phyloP scores from a whole-genome alignment of 2,329 filamentous ascomycete species.

The Saccharata proteae region DNA sequence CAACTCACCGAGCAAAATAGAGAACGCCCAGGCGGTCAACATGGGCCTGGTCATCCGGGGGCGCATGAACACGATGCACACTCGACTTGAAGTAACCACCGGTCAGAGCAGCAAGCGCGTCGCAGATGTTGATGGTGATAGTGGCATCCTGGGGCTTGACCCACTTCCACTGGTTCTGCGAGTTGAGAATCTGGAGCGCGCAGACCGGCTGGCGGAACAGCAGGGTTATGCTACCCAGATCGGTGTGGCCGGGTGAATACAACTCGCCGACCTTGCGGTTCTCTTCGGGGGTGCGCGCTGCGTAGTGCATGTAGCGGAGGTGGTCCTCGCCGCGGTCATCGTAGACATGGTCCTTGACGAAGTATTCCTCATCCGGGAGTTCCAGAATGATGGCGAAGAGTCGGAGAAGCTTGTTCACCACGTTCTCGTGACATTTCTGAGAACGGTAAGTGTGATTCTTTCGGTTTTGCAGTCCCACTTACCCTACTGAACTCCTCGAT shows the following conservation, averaged over 20 bases:
- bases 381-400: conserved; percentile 51
- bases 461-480: neutral
- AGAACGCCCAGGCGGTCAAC: conserved; percentile 38
- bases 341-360: conserved; percentile 46
- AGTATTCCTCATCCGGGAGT: conserved; percentile 45
- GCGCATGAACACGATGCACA: conserved; percentile 38
- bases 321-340: conserved; percentile 47
- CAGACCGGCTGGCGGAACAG: conserved; percentile 48
- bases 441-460: neutral
- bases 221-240: conserved; percentile 44
- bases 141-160: conserved; percentile 27
- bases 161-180: conserved; percentile 29
- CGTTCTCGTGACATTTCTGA: conserved; percentile 37
- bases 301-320: conserved; percentile 51
- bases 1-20: conserved; percentile 38
- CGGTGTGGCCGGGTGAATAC: conserved; percentile 42
- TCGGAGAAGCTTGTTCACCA: conserved; percentile 45
- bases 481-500: conserved; percentile 40
- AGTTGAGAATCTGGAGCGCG: conserved; percentile 39
- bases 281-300: conserved; percentile 36
- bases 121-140: conserved; percentile 30
- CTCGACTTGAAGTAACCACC: conserved; percentile 36
- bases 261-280: conserved; percentile 33
- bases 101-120: conserved; percentile 27
- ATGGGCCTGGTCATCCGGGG: conserved; percentile 36